phyloP scores from a whole-genome alignment of 2,329 filamentous ascomycete species.

The Gyromitra esculenta region DNA sequence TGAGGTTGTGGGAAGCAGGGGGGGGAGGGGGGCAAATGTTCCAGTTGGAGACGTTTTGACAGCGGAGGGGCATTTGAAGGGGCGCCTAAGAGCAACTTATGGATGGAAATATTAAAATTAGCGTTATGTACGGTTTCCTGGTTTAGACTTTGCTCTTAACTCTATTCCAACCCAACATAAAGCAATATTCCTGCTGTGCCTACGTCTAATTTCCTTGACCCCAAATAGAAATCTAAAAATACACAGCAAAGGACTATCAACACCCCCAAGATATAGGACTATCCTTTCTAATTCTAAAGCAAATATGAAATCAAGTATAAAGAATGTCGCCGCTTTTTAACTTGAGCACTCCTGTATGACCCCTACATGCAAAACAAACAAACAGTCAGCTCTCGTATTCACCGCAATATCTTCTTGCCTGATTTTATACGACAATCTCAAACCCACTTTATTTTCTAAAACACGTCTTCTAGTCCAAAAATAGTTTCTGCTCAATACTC shows the following conservation, averaged over 20 bases:
- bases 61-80: slow-evolving; percentile 71
- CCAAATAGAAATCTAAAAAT: slow-evolving; percentile 58
- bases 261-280: slow-evolving; percentile 16
- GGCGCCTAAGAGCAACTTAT: slow-evolving; percentile 71
- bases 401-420: not conserved
- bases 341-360: not conserved
- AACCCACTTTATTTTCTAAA: not conserved
- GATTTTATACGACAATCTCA: not conserved
- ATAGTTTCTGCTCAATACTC: slow-evolving; percentile 73
- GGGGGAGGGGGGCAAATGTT: slow-evolving; percentile 58
- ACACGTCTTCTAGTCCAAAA: slow-evolving; percentile 58
- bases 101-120: slow-evolving; percentile 52
- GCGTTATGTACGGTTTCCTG: not conserved
- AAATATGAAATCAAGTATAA: not conserved
- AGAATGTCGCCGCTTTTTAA: not conserved
- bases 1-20: slow-evolving; percentile 64
- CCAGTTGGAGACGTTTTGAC: slow-evolving; percentile 68
- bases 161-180: slow-evolving; percentile 8
- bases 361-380: slow-evolving; percentile 3
- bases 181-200: slow-evolving; percentile 4
- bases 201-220: slow-evolving; percentile 58
- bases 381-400: not conserved
- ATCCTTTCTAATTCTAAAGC: slow-evolving; percentile 4
- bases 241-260: slow-evolving; percentile 6
- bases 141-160: slow-evolving; percentile 10